Evolutionary conservation across 306 rosid genomes (phyloP).

Genomic region (Arachis stenosperma): DNA sequence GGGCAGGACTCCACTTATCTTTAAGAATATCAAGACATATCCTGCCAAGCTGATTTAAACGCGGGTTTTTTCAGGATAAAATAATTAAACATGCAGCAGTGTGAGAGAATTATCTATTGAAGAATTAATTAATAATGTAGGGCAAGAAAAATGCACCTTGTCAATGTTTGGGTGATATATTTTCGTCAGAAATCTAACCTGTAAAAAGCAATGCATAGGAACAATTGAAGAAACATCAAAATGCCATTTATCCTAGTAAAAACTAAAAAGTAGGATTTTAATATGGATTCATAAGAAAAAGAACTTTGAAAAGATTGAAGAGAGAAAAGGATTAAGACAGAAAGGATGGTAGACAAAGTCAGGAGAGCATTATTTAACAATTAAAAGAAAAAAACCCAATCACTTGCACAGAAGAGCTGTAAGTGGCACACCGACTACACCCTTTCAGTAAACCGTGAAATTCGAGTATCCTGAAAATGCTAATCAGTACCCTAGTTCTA

Average conservation of each 20-base stretch:
- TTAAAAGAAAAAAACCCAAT: conserved; percentile 14
- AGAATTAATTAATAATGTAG: conserved; percentile 21
- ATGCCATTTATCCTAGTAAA: conserved; percentile 2
- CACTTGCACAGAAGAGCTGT: conserved; percentile 1
- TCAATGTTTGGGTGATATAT: conserved; percentile 97
- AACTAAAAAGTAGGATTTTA: conserved; percentile 17
- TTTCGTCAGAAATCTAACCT: conserved; percentile 94
- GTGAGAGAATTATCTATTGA: conserved; percentile 14
- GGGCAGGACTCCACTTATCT: conserved; percentile 93
- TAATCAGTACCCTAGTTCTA: conserved; percentile 15
- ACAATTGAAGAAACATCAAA: neutral
- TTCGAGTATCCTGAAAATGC: conserved; percentile 10
- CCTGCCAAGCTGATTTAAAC: conserved; percentile 72
- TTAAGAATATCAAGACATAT: conserved; percentile 87
- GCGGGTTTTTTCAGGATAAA: neutral
- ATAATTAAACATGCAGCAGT: neutral
- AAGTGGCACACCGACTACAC: conserved; percentile 11
- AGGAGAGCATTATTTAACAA: conserved; percentile 3
- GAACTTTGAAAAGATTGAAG: neutral
- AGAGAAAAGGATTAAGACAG: neutral
- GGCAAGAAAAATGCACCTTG: conserved; percentile 57
- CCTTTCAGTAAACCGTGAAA: conserved; percentile 1
- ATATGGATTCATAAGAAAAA: neutral
- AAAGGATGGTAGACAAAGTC: neutral
- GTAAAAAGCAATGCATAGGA: conserved; percentile 39